Evolutionary conservation across 257 asterid species (phyloP), one percentile per base, ranked within the genome.

Genomic region (Catharanthus roseus): DNA sequence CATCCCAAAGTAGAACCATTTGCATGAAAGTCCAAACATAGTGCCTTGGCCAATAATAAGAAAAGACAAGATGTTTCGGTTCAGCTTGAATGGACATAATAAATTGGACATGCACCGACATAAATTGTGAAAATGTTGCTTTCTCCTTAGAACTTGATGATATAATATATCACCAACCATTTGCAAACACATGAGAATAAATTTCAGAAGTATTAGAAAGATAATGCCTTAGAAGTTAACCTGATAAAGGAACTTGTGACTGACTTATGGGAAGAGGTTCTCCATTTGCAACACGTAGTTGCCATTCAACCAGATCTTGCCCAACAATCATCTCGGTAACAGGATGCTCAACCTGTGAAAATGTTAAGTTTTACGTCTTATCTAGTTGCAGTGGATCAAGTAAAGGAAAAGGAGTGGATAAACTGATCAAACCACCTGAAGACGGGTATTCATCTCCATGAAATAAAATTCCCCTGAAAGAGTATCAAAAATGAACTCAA

Each of bases 381-480:
- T 72, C 74, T 55, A 72, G 71, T 55, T 73, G 57, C 63, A 75
- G 72, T 45, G 54, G 31, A 65, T 50, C 60, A 57, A 63, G 75
- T 36, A 24, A 69, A 71, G 21, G 41, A 65, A 73, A 69, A 67
- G 71, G 24, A 73, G 69, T 49, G 42, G 41, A 45, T 54, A 71
- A 54, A 65, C 57, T 68, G 66, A 67, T 51, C 58, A 81, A 81
- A 74, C 70, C 72, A 95, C 99, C 97, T 95, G 99, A 72, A 95
- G 97, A 65, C 99, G 97, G 80, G 99, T 95, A 81, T 95, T 95
- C 99, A 95, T 95, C 97, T 95, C 99, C 99, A 95, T 95, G 80
- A 95, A 95, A 85, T 89, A 88, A 79, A 95, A 95, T 55, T 90
- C 75, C 74, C 93, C 99, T 29, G 96, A 83, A 77, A 74, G 70